Conservation (phyloP, 163 green algal genomes). For the Chloroidium sp. region DNA sequence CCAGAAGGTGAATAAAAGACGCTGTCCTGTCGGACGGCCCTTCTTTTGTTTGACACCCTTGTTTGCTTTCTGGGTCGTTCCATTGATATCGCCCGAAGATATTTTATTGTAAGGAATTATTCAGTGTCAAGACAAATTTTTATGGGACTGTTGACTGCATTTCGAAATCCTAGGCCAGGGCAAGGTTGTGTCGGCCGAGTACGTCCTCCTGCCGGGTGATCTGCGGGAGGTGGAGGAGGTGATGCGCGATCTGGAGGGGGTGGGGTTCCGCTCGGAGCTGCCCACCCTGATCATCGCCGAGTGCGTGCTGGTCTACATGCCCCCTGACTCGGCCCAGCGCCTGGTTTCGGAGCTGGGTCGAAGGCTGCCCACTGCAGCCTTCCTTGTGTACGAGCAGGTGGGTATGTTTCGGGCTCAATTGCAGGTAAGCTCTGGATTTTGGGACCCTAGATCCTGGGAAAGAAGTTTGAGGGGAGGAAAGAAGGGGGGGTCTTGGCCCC, state of each 20-base stretch:
- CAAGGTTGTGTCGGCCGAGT: slow-evolving; percentile 20
- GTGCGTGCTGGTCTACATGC: slow-evolving; percentile 93
- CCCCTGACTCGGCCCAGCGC: slow-evolving; percentile 40
- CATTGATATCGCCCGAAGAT: too few relatives aligned
- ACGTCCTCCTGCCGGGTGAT: slow-evolving; percentile 57
- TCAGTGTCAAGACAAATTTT: slow-evolving; percentile 4
- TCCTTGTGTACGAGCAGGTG: slow-evolving; percentile 66
- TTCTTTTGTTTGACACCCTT: too few relatives aligned
- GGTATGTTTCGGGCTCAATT: not conserved
- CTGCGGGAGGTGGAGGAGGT: slow-evolving; percentile 42
- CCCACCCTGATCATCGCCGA: slow-evolving; percentile 84
- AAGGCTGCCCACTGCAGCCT: slow-evolving; percentile 34
- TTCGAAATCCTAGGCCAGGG: slow-evolving; percentile 8
- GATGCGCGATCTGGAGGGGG: slow-evolving; percentile 26
- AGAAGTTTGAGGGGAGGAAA: too few relatives aligned
- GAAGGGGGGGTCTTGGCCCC: too few relatives aligned
- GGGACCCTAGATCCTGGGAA: too few relatives aligned
- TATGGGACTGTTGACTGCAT: not conserved
- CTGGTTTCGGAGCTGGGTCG: slow-evolving; percentile 49
- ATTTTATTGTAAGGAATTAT: not conserved
- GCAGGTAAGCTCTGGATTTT: too few relatives aligned
- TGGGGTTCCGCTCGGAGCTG: slow-evolving; percentile 43
- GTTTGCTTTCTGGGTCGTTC: too few relatives aligned
- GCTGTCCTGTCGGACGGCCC: too few relatives aligned
- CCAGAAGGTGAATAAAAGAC: too few relatives aligned